Base-by-base conservation (phyloP, 495 filamentous ascomycete species). In the Cladorrhinum samala region DNA sequence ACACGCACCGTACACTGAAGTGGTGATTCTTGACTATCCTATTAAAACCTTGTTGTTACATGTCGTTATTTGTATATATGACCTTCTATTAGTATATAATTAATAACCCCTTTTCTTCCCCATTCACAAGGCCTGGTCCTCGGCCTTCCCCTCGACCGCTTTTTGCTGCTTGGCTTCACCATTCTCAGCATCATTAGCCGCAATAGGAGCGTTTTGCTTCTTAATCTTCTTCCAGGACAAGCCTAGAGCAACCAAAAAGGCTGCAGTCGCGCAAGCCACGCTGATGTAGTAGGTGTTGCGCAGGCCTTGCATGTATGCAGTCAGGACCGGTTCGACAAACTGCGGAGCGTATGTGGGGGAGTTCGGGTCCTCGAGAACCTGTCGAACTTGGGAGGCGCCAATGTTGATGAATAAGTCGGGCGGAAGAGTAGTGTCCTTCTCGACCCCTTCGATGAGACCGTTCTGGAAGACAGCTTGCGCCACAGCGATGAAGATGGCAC, bases 401-500 rank as follows among this genome's bases (percentile, higher is more conserved):
- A 64, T 68, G 49, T 70, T 64, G 42, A 73, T 69, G 54, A 80
- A 73, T 20, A 66, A 43, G 5, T 51, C 41, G 0, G 69, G 58
- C 43, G 71, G 65, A 8, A 76, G 50, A 17, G 69, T 66, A 6
- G 63, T 67, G 56, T 59, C 46, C 9, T 33, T 30, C 14, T 44
- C 46, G 16, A 76, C 41, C 38, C 60, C 59, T 0, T 53, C 51
- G 21, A 80, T 72, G 8, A 88, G 69, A 0, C 75, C 71, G 63
- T 86, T 84, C 50, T 79, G 76, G 72, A 89, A 86, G 9, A 87
- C 71, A 14, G 76, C 75, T 64, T 89, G 79, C 0, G 73, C 82
- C n/a, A 86, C 73, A 3, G 82, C 77, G 54, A 86, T 75, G 59
- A 85, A 88, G 45, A 89, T 65, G n/a, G 86, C 79, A 55, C 83